These are phyloP conservation scores for Cercospora nicotianae DNA, from an alignment of 2,329 filamentous ascomycete species.

Conservation along the genomic window DNA sequence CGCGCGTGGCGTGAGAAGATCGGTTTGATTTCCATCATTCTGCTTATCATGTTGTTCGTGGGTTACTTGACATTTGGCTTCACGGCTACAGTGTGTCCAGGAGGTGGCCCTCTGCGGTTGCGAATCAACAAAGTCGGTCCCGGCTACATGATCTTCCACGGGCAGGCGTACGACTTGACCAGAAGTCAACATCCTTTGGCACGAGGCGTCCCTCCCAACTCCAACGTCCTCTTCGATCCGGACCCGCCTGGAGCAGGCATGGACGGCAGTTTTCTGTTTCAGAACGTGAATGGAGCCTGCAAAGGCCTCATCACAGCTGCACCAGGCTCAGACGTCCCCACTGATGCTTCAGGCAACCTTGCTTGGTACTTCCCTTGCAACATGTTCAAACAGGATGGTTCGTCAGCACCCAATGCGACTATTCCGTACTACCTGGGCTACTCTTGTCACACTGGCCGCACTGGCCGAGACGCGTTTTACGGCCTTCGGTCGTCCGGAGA, in stretches of 20 bases:
- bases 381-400: slow-evolving; percentile 91
- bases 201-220: slow-evolving; percentile 68
- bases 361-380: slow-evolving; percentile 98
- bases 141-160: slow-evolving; percentile 96
- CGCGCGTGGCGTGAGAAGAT: slow-evolving; percentile 98
- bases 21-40: slow-evolving; percentile 89
- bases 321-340: slow-evolving; percentile 73
- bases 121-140: slow-evolving; percentile 76
- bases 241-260: slow-evolving; percentile 77
- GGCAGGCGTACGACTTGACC: slow-evolving; percentile 80
- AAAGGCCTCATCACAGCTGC: slow-evolving; percentile 81
- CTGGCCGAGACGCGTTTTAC: slow-evolving; percentile 74
- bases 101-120: slow-evolving; percentile 65
- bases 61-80: slow-evolving; percentile 98
- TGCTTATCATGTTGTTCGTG: slow-evolving; percentile 82
- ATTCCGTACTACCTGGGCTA: slow-evolving; percentile 79
- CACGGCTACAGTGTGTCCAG: slow-evolving; percentile 79
- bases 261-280: slow-evolving; percentile 95
- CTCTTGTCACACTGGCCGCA: slow-evolving; percentile 76
- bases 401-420: slow-evolving; percentile 71
- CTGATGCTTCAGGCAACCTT: slow-evolving; percentile 69
- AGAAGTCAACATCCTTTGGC: slow-evolving; percentile 76
- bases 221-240: slow-evolving; percentile 88
- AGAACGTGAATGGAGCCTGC: slow-evolving; percentile 96
- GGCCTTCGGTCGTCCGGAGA: slow-evolving; percentile 69